Conservation (phyloP, 495 filamentous ascomycete species). For the Hyaloscypha hepaticicola region DNA sequence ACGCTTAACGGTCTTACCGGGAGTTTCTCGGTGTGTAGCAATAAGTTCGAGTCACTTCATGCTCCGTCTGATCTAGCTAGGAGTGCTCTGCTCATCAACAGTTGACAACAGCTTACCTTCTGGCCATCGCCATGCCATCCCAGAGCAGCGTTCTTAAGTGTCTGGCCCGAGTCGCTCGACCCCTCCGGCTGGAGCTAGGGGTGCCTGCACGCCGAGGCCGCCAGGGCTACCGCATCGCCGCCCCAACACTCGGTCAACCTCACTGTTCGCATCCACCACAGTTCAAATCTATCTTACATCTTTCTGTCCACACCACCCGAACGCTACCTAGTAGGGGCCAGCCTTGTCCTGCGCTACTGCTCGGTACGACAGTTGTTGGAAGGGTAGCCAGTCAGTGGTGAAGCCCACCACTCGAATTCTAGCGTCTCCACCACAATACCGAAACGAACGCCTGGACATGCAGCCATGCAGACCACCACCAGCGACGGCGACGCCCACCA, state of each 20-base stretch:
- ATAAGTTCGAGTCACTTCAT: neutral
- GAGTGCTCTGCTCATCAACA: neutral
- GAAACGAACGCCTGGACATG: slow-evolving; percentile 11
- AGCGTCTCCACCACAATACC: slow-evolving; percentile 13
- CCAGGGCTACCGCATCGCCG: too few relatives aligned
- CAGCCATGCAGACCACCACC: neutral
- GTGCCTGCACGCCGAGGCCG: neutral
- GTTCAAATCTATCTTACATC: neutral
- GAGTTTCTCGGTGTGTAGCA: neutral
- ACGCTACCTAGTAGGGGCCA: neutral
- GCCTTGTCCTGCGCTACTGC: neutral
- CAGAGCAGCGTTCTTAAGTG: neutral
- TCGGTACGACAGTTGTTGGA: slow-evolving; percentile 1
- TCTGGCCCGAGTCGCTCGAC: neutral
- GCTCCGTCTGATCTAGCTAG: neutral
- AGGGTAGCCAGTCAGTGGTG: neutral
- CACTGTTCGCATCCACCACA: neutral
- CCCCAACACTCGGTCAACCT: too few relatives aligned
- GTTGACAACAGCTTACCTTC: neutral
- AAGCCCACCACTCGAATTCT: neutral
- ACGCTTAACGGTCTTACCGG: neutral
- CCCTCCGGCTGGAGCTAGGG: neutral
- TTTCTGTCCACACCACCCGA: neutral
- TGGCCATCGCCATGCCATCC: neutral
- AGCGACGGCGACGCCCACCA: neutral